Evolutionary conservation across 2,329 filamentous ascomycete species (phyloP), one percentile per base, ranked within the genome.

Genomic region (Penicillium brevicompactum): DNA sequence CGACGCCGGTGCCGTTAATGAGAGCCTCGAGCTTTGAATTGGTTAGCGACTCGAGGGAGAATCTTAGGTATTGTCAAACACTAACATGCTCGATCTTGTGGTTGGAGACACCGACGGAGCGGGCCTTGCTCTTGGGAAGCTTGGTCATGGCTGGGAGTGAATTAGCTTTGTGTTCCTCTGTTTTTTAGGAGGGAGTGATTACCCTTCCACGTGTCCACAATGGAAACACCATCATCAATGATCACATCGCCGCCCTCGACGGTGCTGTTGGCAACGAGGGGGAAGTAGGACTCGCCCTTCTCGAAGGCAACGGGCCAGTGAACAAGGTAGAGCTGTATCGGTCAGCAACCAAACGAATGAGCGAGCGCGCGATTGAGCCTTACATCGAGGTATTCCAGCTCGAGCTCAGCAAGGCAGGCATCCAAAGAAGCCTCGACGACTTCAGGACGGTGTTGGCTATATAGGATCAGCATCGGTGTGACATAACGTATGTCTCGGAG

Each of bases 301-400:
- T 72, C 67, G 66, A 75, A 75, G 51, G 70, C 60, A 13, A 73
- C 74, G 32, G 78, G 77, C 76, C 76, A 82, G 70, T 82, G 81
- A 49, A 77, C 70, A 24, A 75, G 69, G 64, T 73, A 75, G 24
- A 74, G 67, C 70, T 73, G 53, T 2, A 11, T n/a, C 18, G 5
- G 32, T 63, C 45, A 64, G 57, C 38, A 7, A 16, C 2, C n/a
- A 10, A 13, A 4, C 11, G 2, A n/a, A 37, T 37, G 24, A 37
- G 6, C n/a, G 13, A 37, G 14, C 31, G 34, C 13, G 6, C 6
- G 13, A 7, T 14, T 7, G 14, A n/a, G n/a, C 13, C 42, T 27
- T 49, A 84, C 72, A 55, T 85, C 82, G 45, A 84, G 69, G 60
- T 84, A 84, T 47, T 82, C 80, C 4, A 80, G 76, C 38, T 78